Conservation (phyloP, 805 yeast species). For the Yamadazyma olivae region DNA sequence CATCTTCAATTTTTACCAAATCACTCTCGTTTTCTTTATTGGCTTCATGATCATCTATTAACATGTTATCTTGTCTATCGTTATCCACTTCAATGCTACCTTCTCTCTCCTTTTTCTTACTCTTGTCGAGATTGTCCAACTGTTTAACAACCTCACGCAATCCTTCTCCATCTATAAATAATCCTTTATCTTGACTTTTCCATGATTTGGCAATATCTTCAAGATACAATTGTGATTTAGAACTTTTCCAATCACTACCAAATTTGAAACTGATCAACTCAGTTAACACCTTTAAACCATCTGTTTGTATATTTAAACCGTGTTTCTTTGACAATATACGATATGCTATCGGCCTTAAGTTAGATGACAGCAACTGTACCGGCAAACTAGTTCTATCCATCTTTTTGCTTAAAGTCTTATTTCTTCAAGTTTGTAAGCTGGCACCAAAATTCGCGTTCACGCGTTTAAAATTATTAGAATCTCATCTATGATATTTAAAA, state of each 20-base stretch:
- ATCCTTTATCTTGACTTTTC: conserved; percentile 87
- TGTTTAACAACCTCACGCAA: conserved; percentile 65
- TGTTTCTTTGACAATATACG: conserved; percentile 87
- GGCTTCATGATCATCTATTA: conserved; percentile 13
- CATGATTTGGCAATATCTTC: conserved; percentile 80
- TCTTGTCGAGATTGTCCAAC: conserved; percentile 17
- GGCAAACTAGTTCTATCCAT: conserved; percentile 48
- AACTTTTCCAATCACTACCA: conserved; percentile 84
- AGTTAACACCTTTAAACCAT: conserved; percentile 73
- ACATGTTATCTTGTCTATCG: conserved; percentile 8
- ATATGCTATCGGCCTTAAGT: conserved; percentile 88
- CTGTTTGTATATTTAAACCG: conserved; percentile 84
- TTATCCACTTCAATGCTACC: background rate
- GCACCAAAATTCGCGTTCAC: background rate
- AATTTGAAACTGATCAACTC: conserved; percentile 70
- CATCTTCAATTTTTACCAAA: too few species aligned
- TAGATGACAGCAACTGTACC: conserved; percentile 72
- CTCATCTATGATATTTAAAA: conserved; percentile 12
- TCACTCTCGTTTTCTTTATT: conserved; percentile 25
- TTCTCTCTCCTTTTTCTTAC: conserved; percentile 16
- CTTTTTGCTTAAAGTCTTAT: too few species aligned
- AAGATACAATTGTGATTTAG: conserved; percentile 56
- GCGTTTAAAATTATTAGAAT: conserved; percentile 10
- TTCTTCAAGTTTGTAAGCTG: background rate
- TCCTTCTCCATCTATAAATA: conserved; percentile 78